A percentile compares a stretch with the other conserved stretches of the same genome.
phyloP scores from a whole-genome alignment of 805 yeast genomes.

The Yamadazyma nakazawae region DNA sequence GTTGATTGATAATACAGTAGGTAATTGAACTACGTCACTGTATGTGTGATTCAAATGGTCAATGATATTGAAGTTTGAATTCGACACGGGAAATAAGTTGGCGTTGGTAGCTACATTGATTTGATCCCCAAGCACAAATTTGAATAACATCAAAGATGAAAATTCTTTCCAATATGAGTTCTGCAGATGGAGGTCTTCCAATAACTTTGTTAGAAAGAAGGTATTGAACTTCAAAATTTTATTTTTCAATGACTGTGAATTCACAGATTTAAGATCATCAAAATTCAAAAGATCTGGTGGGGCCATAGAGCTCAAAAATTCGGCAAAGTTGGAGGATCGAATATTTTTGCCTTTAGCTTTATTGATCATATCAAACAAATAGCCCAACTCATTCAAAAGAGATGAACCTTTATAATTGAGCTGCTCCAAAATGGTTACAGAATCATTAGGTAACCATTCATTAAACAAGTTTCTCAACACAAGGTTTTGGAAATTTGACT shows the following conservation, averaged over 20 bases:
- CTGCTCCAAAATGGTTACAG: constrained; percentile 23
- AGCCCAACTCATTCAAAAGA: constrained; percentile 78
- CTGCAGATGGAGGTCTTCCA: constrained; percentile 42
- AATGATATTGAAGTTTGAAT: background rate
- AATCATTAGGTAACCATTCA: constrained; percentile 43
- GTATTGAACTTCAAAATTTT: constrained; percentile 54
- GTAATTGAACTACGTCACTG: constrained; percentile 22
- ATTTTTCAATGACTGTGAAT: constrained; percentile 42
- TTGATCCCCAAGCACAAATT: constrained; percentile 21
- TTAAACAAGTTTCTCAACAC: constrained; percentile 52
- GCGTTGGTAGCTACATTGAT: constrained; percentile 20
- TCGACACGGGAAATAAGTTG: constrained; percentile 6
- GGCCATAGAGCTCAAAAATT: constrained; percentile 28
- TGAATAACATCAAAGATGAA: constrained; percentile 7
- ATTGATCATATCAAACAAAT: constrained; percentile 84
- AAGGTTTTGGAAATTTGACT: constrained; percentile 68
- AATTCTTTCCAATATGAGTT: constrained; percentile 10
- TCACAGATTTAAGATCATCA: constrained; percentile 44
- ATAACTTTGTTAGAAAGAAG: constrained; percentile 53
- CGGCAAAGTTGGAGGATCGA: constrained; percentile 74
- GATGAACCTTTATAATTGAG: constrained; percentile 45
- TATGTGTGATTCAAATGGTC: constrained; percentile 10
- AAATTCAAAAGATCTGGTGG: constrained; percentile 59
- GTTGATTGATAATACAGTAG: constrained; percentile 64
- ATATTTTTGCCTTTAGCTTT: constrained; percentile 79